Evolutionary conservation across 352 stramenopile species (phyloP), one percentile per base, ranked within the genome.

Genomic region (Globisporangium recalcitrans): DNA sequence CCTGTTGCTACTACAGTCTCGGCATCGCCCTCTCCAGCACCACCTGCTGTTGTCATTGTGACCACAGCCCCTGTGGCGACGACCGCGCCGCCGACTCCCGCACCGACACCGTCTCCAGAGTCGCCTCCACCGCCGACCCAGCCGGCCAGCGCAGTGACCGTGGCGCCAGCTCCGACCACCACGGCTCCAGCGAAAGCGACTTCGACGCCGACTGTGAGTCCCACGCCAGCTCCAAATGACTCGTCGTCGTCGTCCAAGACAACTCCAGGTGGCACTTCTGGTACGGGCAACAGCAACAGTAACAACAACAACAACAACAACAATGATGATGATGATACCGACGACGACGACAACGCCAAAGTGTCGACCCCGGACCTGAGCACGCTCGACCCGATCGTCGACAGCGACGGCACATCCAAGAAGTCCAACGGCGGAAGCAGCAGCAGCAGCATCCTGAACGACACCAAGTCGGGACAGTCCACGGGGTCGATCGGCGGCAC

Each of bases 321-420:
- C n/a, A n/a, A n/a, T n/a, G n/a, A n/a, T n/a, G n/a, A 42, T 42
- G 36, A 14, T 9, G 36, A n/a, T n/a, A 14, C 7, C 14, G n/a
- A 13, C 16, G 56, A 44, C 3, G 52, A 67, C 27, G 52, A 61
- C 29, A 60, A 56, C 31, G 61, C 31, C 22, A 73, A 49, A 3
- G 67, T 68, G 9, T 54, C 55, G 14, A 42, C 63, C 0, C 40
- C 65, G 2, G 64, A 68, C 21, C 48, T 63, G 16, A 65, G 74
- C 16, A 75, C 70, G n/a, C 53, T 85, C 5, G 66, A 70, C 1
- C 77, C 68, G 42, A 85, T 79, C 57, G 60, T 52, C 72, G 49
- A 65, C 48, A 31, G 26, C 22, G 57, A 13, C 32, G 52, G 16
- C 21, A 42, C 38, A 42, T 62, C 47, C 52, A 44, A 31, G 22